Percentiles rank a stretch among this genome's conserved stretches.
phyloP scores from a whole-genome alignment of 805 yeast genomes.

The Barnettozyma vustinii region DNA sequence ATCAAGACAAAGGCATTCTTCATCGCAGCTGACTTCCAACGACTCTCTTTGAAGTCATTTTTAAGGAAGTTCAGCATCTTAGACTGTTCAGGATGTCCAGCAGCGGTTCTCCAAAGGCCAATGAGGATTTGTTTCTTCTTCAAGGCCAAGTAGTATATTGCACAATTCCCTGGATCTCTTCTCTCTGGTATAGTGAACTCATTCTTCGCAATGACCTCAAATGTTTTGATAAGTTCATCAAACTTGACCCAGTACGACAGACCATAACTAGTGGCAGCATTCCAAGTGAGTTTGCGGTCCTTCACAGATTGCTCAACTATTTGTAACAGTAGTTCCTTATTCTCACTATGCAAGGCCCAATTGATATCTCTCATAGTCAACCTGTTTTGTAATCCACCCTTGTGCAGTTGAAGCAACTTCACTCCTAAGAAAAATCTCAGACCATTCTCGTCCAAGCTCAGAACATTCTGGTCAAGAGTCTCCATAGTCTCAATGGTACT shows the following conservation, averaged over 20 bases:
- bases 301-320: constrained; percentile 39
- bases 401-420: constrained; percentile 55
- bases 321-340: constrained; percentile 60
- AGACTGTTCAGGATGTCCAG: constrained; percentile 72
- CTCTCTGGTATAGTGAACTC: constrained; percentile 53
- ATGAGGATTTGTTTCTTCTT: constrained; percentile 68
- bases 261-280: constrained; percentile 51
- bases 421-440: constrained; percentile 65
- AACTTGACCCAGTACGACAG: constrained; percentile 65
- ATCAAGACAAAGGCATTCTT: constrained; percentile 89
- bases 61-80: constrained; percentile 74
- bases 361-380: constrained; percentile 75
- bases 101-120: constrained; percentile 78
- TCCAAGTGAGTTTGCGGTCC: constrained; percentile 51
- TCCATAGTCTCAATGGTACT: constrained; percentile 62
- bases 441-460: constrained; percentile 47
- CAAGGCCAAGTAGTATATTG: constrained; percentile 74
- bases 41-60: constrained; percentile 65
- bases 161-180: constrained; percentile 69
- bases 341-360: constrained; percentile 84
- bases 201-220: constrained; percentile 69
- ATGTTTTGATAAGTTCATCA: constrained; percentile 39
- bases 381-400: constrained; percentile 40
- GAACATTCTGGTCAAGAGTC: constrained; percentile 41
- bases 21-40: constrained; percentile 87